A percentile compares a stretch with the other conserved stretches of the same genome.
These are phyloP conservation scores for Psilocybe cubensis DNA, from an alignment of 768 basidiomycete species.

Conservation along the genomic window DNA sequence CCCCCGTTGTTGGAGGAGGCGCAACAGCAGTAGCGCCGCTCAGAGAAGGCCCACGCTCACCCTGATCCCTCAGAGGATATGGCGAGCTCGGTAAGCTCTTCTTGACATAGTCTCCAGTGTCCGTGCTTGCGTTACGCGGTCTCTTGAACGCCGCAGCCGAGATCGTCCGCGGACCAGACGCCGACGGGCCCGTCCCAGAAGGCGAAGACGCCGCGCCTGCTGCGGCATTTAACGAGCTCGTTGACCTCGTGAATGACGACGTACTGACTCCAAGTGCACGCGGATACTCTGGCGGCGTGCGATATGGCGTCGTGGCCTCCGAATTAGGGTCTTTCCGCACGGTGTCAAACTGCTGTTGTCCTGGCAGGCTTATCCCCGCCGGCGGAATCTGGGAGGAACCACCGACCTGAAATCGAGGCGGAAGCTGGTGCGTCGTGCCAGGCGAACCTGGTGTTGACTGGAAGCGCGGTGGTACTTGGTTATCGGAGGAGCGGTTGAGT, in stretches of 20 bases:
- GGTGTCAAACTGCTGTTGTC: slow-evolving; percentile 4
- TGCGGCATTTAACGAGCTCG: slow-evolving; percentile 17
- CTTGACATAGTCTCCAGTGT: slow-evolving; percentile 36
- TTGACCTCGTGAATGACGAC: slow-evolving; percentile 13
- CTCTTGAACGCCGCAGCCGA: slow-evolving; percentile 77
- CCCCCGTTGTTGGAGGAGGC: background rate
- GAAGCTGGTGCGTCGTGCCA: slow-evolving; percentile 13
- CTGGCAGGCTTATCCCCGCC: slow-evolving; percentile 16
- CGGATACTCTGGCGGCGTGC: slow-evolving; percentile 53
- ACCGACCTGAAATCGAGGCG: slow-evolving; percentile 29
- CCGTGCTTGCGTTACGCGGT: slow-evolving; percentile 34
- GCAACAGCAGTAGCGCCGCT: background rate
- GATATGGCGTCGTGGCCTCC: slow-evolving; percentile 32
- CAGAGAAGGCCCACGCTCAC: background rate
- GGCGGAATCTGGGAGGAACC: slow-evolving; percentile 29
- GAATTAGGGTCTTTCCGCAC: background rate
- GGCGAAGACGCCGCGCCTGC: background rate
- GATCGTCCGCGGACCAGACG: slow-evolving; percentile 58
- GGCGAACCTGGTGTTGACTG: slow-evolving; percentile 16
- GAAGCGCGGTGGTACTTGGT: slow-evolving; percentile 28
- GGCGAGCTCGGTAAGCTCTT: slow-evolving; percentile 55
- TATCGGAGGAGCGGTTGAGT: slow-evolving; percentile 20
- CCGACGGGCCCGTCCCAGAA: slow-evolving; percentile 15
- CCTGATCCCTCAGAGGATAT: slow-evolving; percentile 24
- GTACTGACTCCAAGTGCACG: slow-evolving; percentile 24